Conservation (phyloP, 129 eudicot genomes). For the Helichrysum umbraculigerum region DNA sequence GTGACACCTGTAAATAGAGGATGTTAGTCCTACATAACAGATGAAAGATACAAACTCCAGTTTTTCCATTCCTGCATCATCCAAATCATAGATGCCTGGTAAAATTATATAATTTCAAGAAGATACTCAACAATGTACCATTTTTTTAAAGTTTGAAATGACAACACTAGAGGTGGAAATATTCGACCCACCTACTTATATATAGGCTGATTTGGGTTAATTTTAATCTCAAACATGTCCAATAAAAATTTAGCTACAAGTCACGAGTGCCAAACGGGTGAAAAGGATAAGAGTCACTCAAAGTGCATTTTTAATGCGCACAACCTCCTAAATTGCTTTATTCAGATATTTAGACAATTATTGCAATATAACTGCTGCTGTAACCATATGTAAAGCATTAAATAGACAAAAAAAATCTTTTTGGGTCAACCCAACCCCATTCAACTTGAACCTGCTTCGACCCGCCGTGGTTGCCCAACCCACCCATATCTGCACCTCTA, state of each 20-base stretch:
- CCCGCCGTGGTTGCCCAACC: neutral
- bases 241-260: neutral
- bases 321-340: constrained; percentile 1
- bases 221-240: neutral
- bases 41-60: constrained; percentile 2
- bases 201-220: neutral
- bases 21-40: constrained; percentile 1
- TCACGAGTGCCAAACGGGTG: neutral
- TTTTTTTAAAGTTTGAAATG: neutral
- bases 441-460: neutral
- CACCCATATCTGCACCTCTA: neutral
- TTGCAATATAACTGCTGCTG: neutral
- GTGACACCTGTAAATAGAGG: constrained; percentile 54
- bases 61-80: neutral
- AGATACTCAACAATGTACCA: neutral
- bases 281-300: neutral
- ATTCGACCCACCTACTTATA: neutral
- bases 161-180: neutral
- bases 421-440: neutral
- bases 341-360: neutral
- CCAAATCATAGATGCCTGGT: constrained; percentile 17
- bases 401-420: neutral
- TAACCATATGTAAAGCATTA: neutral
- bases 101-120: neutral
- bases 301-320: neutral